Percentiles rank a stretch among this genome's conserved stretches.
Conservation (phyloP, 2,329 filamentous ascomycete species). For the Dryadomyces quercus-mongolicae region DNA sequence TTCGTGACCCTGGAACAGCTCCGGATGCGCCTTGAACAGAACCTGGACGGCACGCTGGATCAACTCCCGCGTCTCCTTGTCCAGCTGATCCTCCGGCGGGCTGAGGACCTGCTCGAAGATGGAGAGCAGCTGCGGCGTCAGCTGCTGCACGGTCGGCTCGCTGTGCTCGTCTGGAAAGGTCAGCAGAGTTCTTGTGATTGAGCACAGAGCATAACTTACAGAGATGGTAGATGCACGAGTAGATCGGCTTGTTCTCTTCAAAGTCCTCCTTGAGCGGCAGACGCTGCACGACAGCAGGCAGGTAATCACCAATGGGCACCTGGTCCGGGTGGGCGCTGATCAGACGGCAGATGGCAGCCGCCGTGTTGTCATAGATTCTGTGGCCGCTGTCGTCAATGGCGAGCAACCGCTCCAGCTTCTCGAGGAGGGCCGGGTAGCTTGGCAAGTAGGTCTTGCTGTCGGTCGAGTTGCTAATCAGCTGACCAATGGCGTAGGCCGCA, state of each 20-base stretch:
- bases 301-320: conserved; percentile 67
- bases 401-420: conserved; percentile 77
- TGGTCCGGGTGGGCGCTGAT: conserved; percentile 78
- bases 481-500: conserved; percentile 79
- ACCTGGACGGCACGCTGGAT: conserved; percentile 51
- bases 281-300: conserved; percentile 66
- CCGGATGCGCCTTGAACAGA: conserved; percentile 22
- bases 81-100: conserved; percentile 63
- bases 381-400: conserved; percentile 53
- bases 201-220: conserved; percentile 42
- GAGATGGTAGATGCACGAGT: conserved; percentile 76
- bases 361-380: conserved; percentile 82
- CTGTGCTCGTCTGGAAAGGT: conserved; percentile 44
- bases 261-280: conserved; percentile 87
- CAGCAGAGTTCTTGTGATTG: too few relatives aligned
- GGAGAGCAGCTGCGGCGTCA: conserved; percentile 57
- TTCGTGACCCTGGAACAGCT: conserved; percentile 19
- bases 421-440: conserved; percentile 64
- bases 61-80: conserved; percentile 55
- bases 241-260: conserved; percentile 93
- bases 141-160: conserved; percentile 55
- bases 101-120: conserved; percentile 63
- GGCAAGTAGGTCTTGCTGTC: conserved; percentile 63
- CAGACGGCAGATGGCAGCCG: conserved; percentile 84
- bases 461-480: conserved; percentile 71